Base-by-base conservation (phyloP, 2,329 filamentous ascomycete species). In the Alternaria postmessia region DNA sequence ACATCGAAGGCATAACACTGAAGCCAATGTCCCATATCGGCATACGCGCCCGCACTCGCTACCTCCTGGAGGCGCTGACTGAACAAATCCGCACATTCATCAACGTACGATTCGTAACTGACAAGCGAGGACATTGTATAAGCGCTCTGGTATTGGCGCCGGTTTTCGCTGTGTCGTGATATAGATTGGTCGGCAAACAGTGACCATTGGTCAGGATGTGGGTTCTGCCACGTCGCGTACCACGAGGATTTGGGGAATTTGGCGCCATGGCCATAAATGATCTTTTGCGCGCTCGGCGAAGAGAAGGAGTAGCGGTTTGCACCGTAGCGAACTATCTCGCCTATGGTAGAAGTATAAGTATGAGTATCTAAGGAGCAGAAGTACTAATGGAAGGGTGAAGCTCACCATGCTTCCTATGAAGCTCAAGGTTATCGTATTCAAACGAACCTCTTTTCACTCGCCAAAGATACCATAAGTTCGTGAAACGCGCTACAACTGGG, bases 1-100 rank as follows among this genome's bases (percentile, higher is more conserved):
- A 81, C 78, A 39, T 81, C 80, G 41, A 81, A 80, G 0, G 79
- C 77, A 43, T 75, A 81, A 39, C 72, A 78, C 34, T 78, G 75
- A 24, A 76, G 46, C 73, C 74, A 77, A 32, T 64, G 61, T 0
- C 68, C 68, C 24, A 73, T 62, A 28, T 76, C 68, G 9, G 54
- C 46, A 12, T 60, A 38, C 3, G 39, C 51, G 20, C 57, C 64
- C 7, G 54, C 46, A 24, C 71, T 63, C 3, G 63, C 59, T 62
- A 81, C 73, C 18, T 74, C 67, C 0, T 69, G 53, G 26, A 80
- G 62, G 18, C 64, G 58, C 30, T 63, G 44, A 20, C 47, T 46
- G 39, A 82, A 80, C 1, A 75, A 48, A 0, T 70, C 60, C 24
- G 79, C 67, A 9, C 75, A 75, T 20, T 75, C 68, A 61, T 82